Evolutionary conservation across 2,329 filamentous ascomycete genomes (phyloP).

Genomic region (Pyrenochaeta sp.): DNA sequence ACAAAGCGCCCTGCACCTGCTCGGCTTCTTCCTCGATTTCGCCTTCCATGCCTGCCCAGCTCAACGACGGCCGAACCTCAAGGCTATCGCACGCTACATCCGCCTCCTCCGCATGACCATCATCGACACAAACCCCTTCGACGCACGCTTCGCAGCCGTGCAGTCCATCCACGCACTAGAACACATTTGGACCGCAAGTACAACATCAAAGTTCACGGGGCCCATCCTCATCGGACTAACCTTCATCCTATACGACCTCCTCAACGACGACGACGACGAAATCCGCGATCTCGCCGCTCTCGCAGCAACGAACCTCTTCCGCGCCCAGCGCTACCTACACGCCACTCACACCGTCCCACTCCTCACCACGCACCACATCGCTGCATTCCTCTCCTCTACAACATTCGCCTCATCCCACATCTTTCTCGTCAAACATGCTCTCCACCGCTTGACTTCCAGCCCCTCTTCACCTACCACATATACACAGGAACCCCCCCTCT

Average conservation of each 20-base stretch:
- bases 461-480: not conserved
- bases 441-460: slow-evolving; percentile 52
- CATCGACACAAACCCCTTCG: slow-evolving; percentile 61
- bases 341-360: slow-evolving; percentile 56
- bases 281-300: slow-evolving; percentile 72
- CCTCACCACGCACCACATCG: slow-evolving; percentile 55
- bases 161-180: slow-evolving; percentile 61
- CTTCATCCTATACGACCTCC: slow-evolving; percentile 57
- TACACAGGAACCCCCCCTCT: not conserved
- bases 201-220: slow-evolving; percentile 13
- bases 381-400: slow-evolving; percentile 39
- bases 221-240: slow-evolving; percentile 33
- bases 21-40: slow-evolving; percentile 44
- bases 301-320: slow-evolving; percentile 60
- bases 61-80: slow-evolving; percentile 11
- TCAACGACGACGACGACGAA: slow-evolving; percentile 90
- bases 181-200: slow-evolving; percentile 26
- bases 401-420: slow-evolving; percentile 44
- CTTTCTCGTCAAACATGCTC: slow-evolving; percentile 45
- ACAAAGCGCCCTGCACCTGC: slow-evolving; percentile 41
- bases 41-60: slow-evolving; percentile 19
- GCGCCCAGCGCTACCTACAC: slow-evolving; percentile 11
- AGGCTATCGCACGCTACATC: slow-evolving; percentile 34
- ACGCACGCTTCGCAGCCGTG: slow-evolving; percentile 69
- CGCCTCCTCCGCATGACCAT: slow-evolving; percentile 41